Evolutionary conservation across 345 rosid species (phyloP).

Genomic region (Populus euphratica): DNA sequence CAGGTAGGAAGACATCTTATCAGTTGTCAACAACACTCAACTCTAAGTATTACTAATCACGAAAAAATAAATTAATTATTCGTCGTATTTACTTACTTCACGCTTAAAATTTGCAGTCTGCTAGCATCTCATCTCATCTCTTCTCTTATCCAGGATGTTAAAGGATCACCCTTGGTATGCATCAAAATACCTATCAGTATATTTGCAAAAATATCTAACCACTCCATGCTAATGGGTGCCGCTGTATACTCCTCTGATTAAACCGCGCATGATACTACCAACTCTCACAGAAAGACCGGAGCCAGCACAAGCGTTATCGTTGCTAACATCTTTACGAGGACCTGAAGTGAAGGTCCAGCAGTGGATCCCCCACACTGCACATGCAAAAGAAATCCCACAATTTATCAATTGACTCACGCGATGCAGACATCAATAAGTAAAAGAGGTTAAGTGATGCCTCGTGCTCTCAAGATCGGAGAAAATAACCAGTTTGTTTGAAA

Average conservation of each 20-base stretch:
- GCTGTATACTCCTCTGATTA: not conserved
- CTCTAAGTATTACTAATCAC: not conserved
- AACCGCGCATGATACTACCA: conserved; percentile 17
- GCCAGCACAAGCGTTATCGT: conserved; percentile 98
- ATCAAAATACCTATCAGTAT: conserved; percentile 3
- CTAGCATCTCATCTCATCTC: not conserved
- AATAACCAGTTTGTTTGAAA: too few species aligned
- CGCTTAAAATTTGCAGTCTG: not conserved
- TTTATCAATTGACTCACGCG: not conserved
- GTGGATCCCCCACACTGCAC: conserved; percentile 99
- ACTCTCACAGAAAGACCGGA: conserved; percentile 65
- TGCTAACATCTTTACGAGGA: conserved; percentile 81
- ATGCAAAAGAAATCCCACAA: not conserved
- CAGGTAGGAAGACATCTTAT: too few species aligned
- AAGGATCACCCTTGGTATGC: too few species aligned
- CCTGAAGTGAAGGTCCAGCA: conserved; percentile 93
- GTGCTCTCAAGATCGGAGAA: too few species aligned
- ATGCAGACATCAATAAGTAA: too few species aligned
- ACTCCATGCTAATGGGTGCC: conserved; percentile 16
- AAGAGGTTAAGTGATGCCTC: too few species aligned
- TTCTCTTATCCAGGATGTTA: not conserved
- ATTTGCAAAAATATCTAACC: conserved; percentile 19
- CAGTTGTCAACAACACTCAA: too few species aligned
- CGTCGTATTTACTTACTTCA: not conserved
- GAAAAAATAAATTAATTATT: too few species aligned